Evolutionary conservation across 169 alveolate species (phyloP).

Genomic region (Cytauxzoon felis): DNA sequence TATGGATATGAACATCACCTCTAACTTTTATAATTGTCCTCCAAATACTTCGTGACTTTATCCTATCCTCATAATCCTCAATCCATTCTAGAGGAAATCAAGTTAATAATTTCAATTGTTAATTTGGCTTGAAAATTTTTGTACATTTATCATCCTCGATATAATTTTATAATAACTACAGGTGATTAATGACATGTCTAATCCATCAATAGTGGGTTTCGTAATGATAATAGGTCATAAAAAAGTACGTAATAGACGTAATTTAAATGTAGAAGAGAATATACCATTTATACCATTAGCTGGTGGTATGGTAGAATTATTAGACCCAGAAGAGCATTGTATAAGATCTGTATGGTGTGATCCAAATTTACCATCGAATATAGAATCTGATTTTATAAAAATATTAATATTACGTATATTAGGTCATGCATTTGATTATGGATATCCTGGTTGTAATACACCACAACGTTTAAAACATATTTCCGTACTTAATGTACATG

Average conservation of each 20-base stretch:
- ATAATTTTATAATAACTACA: too few relatives aligned
- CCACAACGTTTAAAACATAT: constrained; percentile 51
- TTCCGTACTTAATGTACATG: constrained; percentile 48
- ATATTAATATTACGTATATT: constrained; percentile 29
- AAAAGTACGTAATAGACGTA: not conserved
- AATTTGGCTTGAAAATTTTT: too few relatives aligned
- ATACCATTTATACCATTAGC: constrained; percentile 40
- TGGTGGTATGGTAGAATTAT: constrained; percentile 48
- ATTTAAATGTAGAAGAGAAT: not conserved
- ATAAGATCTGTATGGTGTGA: constrained; percentile 56
- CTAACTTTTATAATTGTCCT: too few relatives aligned
- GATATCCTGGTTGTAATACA: constrained; percentile 47
- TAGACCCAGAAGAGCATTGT: constrained; percentile 64
- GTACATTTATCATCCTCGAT: too few relatives aligned
- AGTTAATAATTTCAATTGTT: too few relatives aligned
- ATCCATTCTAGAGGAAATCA: too few relatives aligned
- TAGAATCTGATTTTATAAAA: constrained; percentile 41
- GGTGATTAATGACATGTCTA: constrained; percentile 10
- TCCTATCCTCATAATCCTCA: too few relatives aligned
- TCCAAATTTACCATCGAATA: constrained; percentile 48
- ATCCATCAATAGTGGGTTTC: constrained; percentile 43
- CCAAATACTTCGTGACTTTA: too few relatives aligned
- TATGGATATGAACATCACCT: too few relatives aligned
- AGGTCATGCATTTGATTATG: constrained; percentile 56
- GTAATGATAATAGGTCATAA: constrained; percentile 38